phyloP scores from a whole-genome alignment of 257 asterid genomes.

The Rehmannia glutinosa region DNA sequence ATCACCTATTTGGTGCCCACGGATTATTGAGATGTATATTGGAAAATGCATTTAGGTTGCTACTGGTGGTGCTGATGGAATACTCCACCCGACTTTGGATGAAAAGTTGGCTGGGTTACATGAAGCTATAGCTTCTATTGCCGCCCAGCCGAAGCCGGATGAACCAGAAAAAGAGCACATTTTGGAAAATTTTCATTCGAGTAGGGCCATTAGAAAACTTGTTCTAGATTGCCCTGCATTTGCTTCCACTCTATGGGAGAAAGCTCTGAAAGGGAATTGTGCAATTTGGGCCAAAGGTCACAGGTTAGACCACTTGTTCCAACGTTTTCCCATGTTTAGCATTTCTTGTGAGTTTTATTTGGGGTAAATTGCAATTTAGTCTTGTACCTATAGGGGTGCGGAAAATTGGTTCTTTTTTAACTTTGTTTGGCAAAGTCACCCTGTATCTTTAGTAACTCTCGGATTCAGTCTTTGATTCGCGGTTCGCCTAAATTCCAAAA shows the following conservation, averaged over 20 bases:
- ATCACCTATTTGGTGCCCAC: too few species aligned
- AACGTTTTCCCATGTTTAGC: neutral
- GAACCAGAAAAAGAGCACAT: constrained; percentile 57
- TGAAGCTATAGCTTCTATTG: constrained; percentile 62
- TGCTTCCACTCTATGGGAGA: constrained; percentile 71
- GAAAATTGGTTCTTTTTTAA: too few species aligned
- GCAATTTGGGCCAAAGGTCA: constrained; percentile 74
- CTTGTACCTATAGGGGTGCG: too few species aligned
- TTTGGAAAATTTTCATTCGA: constrained; percentile 74
- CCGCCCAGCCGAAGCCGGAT: constrained; percentile 53
- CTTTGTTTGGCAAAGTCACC: too few species aligned
- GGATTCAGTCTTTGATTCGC: too few species aligned
- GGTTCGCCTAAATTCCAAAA: too few species aligned
- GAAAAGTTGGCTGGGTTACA: constrained; percentile 50
- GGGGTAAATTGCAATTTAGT: too few species aligned
- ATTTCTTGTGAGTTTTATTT: neutral
- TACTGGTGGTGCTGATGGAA: constrained; percentile 64
- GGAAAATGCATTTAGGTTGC: constrained; percentile 48
- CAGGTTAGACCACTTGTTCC: constrained; percentile 41
- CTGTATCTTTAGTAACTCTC: too few species aligned
- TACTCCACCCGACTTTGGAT: constrained; percentile 57
- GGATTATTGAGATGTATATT: too few species aligned
- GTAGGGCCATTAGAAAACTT: constrained; percentile 73
- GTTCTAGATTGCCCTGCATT: constrained; percentile 73
- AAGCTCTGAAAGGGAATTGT: constrained; percentile 71